Evolutionary conservation across 805 yeast species (phyloP).

Genomic region (Schwanniomyces pseudopolymorphus): DNA sequence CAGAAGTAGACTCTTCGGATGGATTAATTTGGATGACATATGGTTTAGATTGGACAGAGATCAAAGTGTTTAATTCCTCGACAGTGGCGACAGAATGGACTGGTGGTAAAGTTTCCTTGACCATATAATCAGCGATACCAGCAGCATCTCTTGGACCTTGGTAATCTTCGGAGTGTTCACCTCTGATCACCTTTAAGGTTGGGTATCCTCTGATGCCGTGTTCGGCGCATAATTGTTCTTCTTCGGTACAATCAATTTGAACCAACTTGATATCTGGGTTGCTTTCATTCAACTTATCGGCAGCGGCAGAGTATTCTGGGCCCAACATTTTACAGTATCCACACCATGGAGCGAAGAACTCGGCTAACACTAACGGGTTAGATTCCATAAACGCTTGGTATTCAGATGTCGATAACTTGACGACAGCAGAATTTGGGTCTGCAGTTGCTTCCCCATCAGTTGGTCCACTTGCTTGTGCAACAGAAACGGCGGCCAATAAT

Average conservation of each 20-base stretch:
- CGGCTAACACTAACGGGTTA: constrained; percentile 80
- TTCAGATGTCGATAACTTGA: constrained; percentile 65
- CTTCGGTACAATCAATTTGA: constrained; percentile 83
- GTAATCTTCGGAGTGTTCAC: constrained; percentile 56
- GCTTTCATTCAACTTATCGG: constrained; percentile 53
- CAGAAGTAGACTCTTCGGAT: constrained; percentile 22
- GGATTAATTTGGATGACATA: constrained; percentile 54
- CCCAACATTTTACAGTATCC: constrained; percentile 91
- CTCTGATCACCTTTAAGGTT: constrained; percentile 73
- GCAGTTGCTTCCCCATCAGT: constrained; percentile 65
- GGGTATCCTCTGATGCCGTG: constrained; percentile 82
- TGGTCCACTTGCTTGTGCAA: constrained; percentile 37
- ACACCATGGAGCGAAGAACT: constrained; percentile 97
- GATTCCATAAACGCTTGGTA: constrained; percentile 65
- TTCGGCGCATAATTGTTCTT: constrained; percentile 65
- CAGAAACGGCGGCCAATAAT: constrained; percentile 33
- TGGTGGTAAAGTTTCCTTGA: constrained; percentile 78
- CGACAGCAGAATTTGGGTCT: constrained; percentile 83
- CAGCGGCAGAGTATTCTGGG: constrained; percentile 77
- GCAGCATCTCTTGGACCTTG: constrained; percentile 82
- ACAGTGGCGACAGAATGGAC: constrained; percentile 42
- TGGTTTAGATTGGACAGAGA: constrained; percentile 48
- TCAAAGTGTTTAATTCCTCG: constrained; percentile 49
- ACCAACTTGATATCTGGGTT: constrained; percentile 67
- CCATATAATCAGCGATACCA: constrained; percentile 76